phyloP scores from a whole-genome alignment of 1,139 yeast species.

The Suhomyces panamericanus region DNA sequence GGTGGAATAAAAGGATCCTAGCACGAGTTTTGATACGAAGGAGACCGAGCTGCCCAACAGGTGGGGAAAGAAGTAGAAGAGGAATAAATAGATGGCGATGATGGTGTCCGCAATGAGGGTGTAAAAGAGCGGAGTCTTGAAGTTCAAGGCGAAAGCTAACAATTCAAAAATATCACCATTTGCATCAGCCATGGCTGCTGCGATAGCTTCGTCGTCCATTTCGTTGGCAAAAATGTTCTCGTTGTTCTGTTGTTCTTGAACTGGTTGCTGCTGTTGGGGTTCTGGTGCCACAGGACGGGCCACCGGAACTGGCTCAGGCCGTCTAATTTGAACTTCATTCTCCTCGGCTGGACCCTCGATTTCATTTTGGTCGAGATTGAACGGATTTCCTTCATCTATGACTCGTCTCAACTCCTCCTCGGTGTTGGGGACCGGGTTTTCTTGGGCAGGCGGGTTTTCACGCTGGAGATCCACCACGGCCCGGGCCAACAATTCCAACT shows the following conservation, averaged over 20 bases:
- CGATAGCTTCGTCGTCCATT: slow-evolving; percentile 7
- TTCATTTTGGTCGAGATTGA: not conserved
- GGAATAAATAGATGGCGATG: slow-evolving; percentile 43
- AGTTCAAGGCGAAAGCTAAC: slow-evolving; percentile 37
- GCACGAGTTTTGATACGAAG: slow-evolving; percentile 4
- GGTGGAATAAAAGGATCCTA: not conserved
- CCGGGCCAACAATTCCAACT: slow-evolving; percentile 32
- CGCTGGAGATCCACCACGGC: slow-evolving; percentile 35
- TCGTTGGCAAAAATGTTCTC: not conserved
- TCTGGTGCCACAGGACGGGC: too few species aligned
- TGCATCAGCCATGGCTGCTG: slow-evolving; percentile 16
- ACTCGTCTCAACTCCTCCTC: slow-evolving; percentile 26
- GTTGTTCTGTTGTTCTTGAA: not conserved
- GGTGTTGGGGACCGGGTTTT: slow-evolving; percentile 6
- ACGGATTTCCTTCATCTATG: slow-evolving; percentile 11
- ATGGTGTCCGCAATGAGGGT: slow-evolving; percentile 43
- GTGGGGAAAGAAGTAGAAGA: slow-evolving; percentile 58
- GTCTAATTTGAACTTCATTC: not conserved
- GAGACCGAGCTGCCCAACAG: slow-evolving; percentile 20
- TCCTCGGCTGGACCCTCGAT: not conserved
- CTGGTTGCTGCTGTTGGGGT: not conserved
- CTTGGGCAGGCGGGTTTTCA: slow-evolving; percentile 8
- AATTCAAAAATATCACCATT: slow-evolving; percentile 30
- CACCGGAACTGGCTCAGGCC: too few species aligned
- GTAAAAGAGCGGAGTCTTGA: slow-evolving; percentile 38